These are phyloP conservation scores for Metarhizium rileyi DNA, from an alignment of 2,329 filamentous ascomycete genomes.

Conservation along the genomic window DNA sequence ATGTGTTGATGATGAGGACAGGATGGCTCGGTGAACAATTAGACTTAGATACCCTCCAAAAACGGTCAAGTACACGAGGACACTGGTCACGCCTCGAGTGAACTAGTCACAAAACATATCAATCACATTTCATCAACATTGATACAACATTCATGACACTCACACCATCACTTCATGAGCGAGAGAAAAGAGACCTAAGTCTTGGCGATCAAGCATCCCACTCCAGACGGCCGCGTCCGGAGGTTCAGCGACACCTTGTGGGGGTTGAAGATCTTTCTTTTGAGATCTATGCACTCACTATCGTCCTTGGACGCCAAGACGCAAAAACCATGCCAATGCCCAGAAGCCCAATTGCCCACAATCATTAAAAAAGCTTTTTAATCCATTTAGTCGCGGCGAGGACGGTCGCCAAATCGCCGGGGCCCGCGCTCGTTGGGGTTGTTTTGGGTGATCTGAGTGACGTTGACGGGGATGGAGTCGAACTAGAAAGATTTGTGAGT, in stretches of 20 bases:
- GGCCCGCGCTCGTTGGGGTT: constrained; percentile 71
- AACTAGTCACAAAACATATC: background rate
- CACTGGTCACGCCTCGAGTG: background rate
- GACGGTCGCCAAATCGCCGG: constrained; percentile 65
- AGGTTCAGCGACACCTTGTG: constrained; percentile 88
- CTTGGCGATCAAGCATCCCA: constrained; percentile 89
- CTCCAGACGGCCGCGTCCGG: constrained; percentile 36
- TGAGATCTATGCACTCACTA: constrained; percentile 50
- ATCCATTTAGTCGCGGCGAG: constrained; percentile 22
- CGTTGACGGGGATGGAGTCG: constrained; percentile 95
- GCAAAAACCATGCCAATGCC: constrained; percentile 34
- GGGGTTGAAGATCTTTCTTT: constrained; percentile 48
- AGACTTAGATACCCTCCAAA: background rate
- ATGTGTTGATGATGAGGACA: background rate
- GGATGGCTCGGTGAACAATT: background rate
- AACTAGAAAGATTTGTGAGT: constrained; percentile 52
- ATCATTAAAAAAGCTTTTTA: constrained; percentile 8
- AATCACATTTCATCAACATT: background rate
- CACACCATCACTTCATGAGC: background rate
- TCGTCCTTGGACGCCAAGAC: constrained; percentile 47
- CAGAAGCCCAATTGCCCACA: constrained; percentile 28
- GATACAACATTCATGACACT: constrained; percentile 7
- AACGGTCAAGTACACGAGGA: too few species aligned
- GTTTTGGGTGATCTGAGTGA: constrained; percentile 80
- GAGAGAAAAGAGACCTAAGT: constrained; percentile 2